Evolutionary conservation across 1,284 basidiomycete genomes (phyloP).

Genomic region (Baeospora myosura): DNA sequence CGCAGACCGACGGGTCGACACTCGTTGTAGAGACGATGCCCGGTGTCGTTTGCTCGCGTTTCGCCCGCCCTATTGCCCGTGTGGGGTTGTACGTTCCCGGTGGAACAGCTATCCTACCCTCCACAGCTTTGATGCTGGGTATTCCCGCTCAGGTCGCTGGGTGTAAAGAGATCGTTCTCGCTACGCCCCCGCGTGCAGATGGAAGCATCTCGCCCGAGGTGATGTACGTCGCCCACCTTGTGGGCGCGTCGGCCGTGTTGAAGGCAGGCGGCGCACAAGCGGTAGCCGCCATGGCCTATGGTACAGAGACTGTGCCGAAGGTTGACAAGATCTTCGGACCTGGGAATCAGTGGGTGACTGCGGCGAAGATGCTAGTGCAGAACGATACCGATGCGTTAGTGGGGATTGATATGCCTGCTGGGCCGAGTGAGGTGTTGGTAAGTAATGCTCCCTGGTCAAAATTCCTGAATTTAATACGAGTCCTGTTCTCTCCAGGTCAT

Average conservation of each 20-base stretch:
- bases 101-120: slow-evolving; percentile 93
- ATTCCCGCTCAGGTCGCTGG: slow-evolving; percentile 97
- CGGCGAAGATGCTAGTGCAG: slow-evolving; percentile 98
- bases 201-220: slow-evolving; percentile 92
- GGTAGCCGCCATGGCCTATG: slow-evolving; percentile 95
- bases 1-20: slow-evolving; percentile 67
- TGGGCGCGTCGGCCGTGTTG: slow-evolving; percentile 83
- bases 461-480: not conserved
- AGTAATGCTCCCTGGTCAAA: slow-evolving; percentile 27
- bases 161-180: slow-evolving; percentile 88
- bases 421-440: slow-evolving; percentile 93
- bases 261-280: slow-evolving; percentile 97
- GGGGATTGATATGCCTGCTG: slow-evolving; percentile 98
- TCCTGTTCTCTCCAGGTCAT: slow-evolving; percentile 59
- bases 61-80: slow-evolving; percentile 87
- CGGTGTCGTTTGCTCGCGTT: slow-evolving; percentile 91
- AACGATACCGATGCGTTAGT: slow-evolving; percentile 97
- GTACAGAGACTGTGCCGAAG: slow-evolving; percentile 93
- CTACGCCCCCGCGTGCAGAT: slow-evolving; percentile 89
- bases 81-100: slow-evolving; percentile 98
- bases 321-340: slow-evolving; percentile 99
- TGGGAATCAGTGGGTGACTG: slow-evolving; percentile 99
- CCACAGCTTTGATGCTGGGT: slow-evolving; percentile 96
- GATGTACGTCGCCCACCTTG: slow-evolving; percentile 86
- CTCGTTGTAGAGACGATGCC: slow-evolving; percentile 96